phyloP scores from a whole-genome alignment of 345 rosid species.

The Diplotaxis tenuifolia region DNA sequence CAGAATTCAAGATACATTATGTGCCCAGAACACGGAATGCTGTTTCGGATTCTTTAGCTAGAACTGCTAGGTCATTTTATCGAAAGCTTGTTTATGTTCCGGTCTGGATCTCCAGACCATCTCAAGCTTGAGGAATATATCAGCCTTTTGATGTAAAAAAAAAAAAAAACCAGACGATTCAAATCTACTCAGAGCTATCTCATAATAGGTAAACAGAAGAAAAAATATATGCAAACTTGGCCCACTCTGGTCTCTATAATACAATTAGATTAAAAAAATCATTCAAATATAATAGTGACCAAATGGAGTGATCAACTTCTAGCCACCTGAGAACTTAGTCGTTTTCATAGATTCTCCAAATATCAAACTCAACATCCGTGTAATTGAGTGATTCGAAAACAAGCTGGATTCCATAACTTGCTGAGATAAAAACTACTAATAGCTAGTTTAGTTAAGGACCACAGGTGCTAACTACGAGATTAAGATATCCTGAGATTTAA shows the following conservation, averaged over 20 bases:
- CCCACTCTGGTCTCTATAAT: neutral
- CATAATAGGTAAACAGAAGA: neutral
- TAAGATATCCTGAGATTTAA: slow-evolving; percentile 9
- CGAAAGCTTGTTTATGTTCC: too few relatives aligned
- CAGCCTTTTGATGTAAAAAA: too few relatives aligned
- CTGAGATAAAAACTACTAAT: neutral
- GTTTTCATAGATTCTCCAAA: slow-evolving; percentile 13
- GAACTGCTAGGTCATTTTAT: too few relatives aligned
- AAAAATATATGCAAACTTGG: neutral
- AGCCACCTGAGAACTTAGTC: neutral
- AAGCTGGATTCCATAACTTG: neutral
- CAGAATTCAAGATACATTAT: too few relatives aligned
- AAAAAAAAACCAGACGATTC: too few relatives aligned
- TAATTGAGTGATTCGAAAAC: slow-evolving; percentile 1
- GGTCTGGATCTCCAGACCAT: too few relatives aligned
- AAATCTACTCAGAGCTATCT: neutral
- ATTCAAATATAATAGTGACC: neutral
- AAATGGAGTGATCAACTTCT: slow-evolving; percentile 3
- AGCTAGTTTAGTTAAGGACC: slow-evolving; percentile 10
- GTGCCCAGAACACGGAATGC: too few relatives aligned
- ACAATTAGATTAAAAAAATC: neutral
- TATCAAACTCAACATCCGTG: slow-evolving; percentile 7
- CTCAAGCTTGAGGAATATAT: too few relatives aligned
- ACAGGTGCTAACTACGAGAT: slow-evolving; percentile 11
- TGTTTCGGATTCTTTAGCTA: too few relatives aligned